Percentiles rank a stretch among this genome's conserved stretches.
These are phyloP conservation scores for Aspergillus carlsbadensis DNA, from an alignment of 495 filamentous ascomycete genomes.

Conservation along the genomic window DNA sequence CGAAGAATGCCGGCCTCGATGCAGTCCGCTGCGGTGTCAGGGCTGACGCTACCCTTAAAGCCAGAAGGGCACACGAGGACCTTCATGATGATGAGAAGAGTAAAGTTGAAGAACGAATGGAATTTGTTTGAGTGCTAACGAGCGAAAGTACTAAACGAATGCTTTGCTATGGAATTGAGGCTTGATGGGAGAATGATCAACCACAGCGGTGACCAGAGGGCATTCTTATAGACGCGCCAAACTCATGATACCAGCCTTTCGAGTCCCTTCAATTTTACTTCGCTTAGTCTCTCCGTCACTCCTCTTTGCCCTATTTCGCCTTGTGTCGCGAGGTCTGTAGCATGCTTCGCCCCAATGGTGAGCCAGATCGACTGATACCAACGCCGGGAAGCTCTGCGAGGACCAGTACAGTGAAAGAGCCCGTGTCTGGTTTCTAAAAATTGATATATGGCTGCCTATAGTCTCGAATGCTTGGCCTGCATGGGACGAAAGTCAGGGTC, in stretches of 20 bases:
- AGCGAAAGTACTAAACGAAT: not conserved
- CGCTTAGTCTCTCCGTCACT: too few relatives aligned
- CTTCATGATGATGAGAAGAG: constrained; percentile 2
- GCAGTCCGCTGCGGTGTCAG: constrained; percentile 4
- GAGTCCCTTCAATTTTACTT: too few relatives aligned
- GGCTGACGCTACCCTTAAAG: constrained; percentile 13
- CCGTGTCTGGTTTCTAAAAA: not conserved
- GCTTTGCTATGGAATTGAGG: not conserved
- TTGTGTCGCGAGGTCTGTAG: not conserved
- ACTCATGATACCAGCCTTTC: too few relatives aligned
- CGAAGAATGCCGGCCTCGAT: constrained; percentile 13
- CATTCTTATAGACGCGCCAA: not conserved
- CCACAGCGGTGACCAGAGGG: not conserved
- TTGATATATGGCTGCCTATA: constrained; percentile 7
- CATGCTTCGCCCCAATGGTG: not conserved
- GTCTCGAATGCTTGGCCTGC: not conserved
- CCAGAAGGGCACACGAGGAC: constrained; percentile 14
- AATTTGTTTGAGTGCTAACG: not conserved
- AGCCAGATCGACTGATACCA: not conserved
- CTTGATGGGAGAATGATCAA: not conserved
- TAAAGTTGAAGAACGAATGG: not conserved
- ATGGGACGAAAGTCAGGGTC: too few relatives aligned
- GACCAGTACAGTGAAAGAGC: too few relatives aligned
- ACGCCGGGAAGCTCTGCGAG: not conserved
- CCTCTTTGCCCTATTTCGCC: not conserved